phyloP scores from a whole-genome alignment of 148 eudicot genomes.

The Euryodendron excelsum region DNA sequence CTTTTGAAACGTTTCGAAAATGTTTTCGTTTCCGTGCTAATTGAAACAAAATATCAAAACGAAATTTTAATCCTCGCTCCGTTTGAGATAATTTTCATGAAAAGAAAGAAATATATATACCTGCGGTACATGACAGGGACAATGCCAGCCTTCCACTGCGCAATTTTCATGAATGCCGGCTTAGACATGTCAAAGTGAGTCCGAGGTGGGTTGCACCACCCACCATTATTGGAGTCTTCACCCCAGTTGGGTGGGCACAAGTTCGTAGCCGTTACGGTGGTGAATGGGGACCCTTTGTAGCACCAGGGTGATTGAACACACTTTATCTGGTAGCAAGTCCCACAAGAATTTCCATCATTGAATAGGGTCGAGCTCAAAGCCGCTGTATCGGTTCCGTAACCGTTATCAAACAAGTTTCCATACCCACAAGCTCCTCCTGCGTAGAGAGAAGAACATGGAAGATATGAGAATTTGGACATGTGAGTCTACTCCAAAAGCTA shows the following conservation, averaged over 20 bases:
- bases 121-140: slow-evolving; percentile 76
- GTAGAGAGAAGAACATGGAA: too few species aligned
- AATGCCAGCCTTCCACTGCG: slow-evolving; percentile 67
- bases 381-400: slow-evolving; percentile 73
- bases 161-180: slow-evolving; percentile 74
- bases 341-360: slow-evolving; percentile 74
- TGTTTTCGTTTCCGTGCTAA: too few species aligned
- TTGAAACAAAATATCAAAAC: too few species aligned
- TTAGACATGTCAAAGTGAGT: slow-evolving; percentile 76
- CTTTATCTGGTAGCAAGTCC: slow-evolving; percentile 60
- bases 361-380: slow-evolving; percentile 79
- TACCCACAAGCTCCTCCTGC: slow-evolving; percentile 93
- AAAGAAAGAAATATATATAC: slow-evolving; percentile 23
- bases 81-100: background rate
- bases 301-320: slow-evolving; percentile 65
- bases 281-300: slow-evolving; percentile 29
- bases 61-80: too few species aligned
- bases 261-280: slow-evolving; percentile 80
- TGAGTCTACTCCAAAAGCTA: background rate
- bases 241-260: slow-evolving; percentile 84
- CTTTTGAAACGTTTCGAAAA: too few species aligned
- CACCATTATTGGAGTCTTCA: slow-evolving; percentile 58
- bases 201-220: slow-evolving; percentile 95
- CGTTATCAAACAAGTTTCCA: slow-evolving; percentile 62
- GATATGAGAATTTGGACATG: too few species aligned